Evolutionary conservation across 78 protist genomes (phyloP).

Genomic region (Speleostelium caveatum): DNA sequence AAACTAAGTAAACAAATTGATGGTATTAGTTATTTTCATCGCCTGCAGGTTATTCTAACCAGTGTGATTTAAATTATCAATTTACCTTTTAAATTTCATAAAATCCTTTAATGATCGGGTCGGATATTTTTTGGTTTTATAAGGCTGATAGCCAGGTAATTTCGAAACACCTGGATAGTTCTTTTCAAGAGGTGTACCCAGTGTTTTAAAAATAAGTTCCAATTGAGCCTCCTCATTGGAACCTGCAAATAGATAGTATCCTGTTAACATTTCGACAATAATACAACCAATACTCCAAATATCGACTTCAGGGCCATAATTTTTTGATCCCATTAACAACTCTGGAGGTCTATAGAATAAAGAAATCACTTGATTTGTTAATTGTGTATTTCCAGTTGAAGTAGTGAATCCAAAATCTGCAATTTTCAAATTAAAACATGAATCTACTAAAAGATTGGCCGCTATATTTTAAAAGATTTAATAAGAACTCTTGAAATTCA

Average conservation of each 20-base stretch:
- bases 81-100: slow-evolving; percentile 12
- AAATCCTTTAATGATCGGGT: slow-evolving; percentile 17
- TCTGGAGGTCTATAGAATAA: slow-evolving; percentile 91
- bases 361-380: slow-evolving; percentile 73
- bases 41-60: neutral
- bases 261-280: slow-evolving; percentile 83
- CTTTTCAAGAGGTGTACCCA: slow-evolving; percentile 76
- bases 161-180: slow-evolving; percentile 71
- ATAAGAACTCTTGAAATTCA: neutral
- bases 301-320: slow-evolving; percentile 87
- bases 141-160: neutral
- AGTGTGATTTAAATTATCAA: neutral
- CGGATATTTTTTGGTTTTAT: slow-evolving; percentile 17
- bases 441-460: slow-evolving; percentile 81
- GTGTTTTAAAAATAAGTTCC: slow-evolving; percentile 40
- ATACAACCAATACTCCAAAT: slow-evolving; percentile 91
- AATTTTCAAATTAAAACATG: slow-evolving; percentile 59
- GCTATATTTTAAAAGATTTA: slow-evolving; percentile 52
- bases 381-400: slow-evolving; percentile 36
- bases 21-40: neutral
- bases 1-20: neutral
- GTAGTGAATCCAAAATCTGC: slow-evolving; percentile 93
- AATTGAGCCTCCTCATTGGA: slow-evolving; percentile 62
- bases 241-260: slow-evolving; percentile 80
- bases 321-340: slow-evolving; percentile 83